Conservation (phyloP, 2,329 filamentous ascomycete species). For the Penicillium capsulatum region DNA sequence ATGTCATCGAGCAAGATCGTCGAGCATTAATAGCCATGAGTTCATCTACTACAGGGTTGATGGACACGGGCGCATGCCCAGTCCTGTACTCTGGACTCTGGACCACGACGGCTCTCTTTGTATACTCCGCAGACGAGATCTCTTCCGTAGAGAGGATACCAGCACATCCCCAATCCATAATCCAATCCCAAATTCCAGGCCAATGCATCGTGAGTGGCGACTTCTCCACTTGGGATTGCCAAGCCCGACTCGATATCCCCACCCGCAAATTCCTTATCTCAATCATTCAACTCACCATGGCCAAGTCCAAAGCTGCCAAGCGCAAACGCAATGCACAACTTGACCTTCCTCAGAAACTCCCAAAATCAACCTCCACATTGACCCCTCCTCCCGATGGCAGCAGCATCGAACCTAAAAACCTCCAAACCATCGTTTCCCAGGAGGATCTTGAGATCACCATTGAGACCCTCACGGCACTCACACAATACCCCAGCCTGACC, state of each 20-base stretch:
- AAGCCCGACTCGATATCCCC: not conserved
- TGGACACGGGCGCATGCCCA: no score
- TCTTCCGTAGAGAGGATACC: no score
- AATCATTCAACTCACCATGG: constrained; percentile 12
- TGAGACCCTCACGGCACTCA: constrained; percentile 58
- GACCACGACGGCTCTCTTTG: no score
- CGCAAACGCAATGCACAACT: constrained; percentile 29
- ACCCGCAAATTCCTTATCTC: not conserved
- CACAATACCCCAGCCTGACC: constrained; percentile 58
- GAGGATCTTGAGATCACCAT: constrained; percentile 65
- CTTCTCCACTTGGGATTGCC: not conserved
- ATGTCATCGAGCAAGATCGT: no score
- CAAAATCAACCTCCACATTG: constrained; percentile 17
- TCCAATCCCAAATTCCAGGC: no score
- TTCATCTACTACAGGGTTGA: no score
- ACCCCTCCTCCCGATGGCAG: constrained; percentile 27
- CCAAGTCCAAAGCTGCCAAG: constrained; percentile 30
- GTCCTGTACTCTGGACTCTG: no score
- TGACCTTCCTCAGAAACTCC: constrained; percentile 24
- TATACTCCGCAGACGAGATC: no score
- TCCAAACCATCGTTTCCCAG: constrained; percentile 30
- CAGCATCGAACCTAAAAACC: constrained; percentile 24
- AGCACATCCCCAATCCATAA: no score
- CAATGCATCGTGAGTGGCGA: no score
- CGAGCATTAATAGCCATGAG: no score